Evolutionary conservation across 73 alveolate species (phyloP).

Genomic region (Breviolum minutum): DNA sequence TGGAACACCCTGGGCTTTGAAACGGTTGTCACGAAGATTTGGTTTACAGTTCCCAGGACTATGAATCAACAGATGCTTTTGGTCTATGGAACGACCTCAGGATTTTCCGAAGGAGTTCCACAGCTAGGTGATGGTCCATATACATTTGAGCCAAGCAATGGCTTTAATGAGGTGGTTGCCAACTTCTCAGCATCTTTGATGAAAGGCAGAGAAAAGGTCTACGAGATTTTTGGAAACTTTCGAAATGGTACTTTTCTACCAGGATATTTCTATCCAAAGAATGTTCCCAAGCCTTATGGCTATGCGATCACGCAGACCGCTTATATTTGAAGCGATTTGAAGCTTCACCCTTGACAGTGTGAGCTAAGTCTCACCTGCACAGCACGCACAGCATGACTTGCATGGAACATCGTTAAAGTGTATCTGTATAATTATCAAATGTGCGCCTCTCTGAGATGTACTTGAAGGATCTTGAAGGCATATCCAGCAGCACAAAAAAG

Average conservation of each 20-base stretch:
- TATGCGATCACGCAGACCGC: constrained; percentile 58
- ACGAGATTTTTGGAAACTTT: constrained; percentile 14
- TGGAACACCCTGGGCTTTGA: constrained; percentile 8
- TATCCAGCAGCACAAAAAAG: too few relatives aligned
- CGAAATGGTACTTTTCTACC: constrained; percentile 7
- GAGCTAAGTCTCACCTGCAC: too few relatives aligned
- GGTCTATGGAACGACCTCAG: constrained; percentile 38
- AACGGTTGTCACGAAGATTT: constrained; percentile 1
- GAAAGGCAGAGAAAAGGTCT: not conserved
- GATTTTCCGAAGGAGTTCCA: not conserved
- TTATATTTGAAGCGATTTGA: not conserved
- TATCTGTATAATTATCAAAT: too few relatives aligned
- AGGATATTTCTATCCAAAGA: constrained; percentile 27
- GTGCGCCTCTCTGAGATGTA: too few relatives aligned
- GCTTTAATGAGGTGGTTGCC: not conserved
- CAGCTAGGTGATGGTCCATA: constrained; percentile 61
- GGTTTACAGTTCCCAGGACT: constrained; percentile 26
- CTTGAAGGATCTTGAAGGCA: too few relatives aligned
- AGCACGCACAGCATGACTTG: too few relatives aligned
- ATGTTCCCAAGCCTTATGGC: constrained; percentile 51
- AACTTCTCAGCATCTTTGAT: not conserved
- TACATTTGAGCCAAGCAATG: not conserved
- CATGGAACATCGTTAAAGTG: too few relatives aligned
- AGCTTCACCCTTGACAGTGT: not conserved
- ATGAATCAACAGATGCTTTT: not conserved